Evolutionary conservation across 768 basidiomycete genomes (phyloP), one percentile per base, ranked within the genome.

Genomic region (Piloderma croceum): DNA sequence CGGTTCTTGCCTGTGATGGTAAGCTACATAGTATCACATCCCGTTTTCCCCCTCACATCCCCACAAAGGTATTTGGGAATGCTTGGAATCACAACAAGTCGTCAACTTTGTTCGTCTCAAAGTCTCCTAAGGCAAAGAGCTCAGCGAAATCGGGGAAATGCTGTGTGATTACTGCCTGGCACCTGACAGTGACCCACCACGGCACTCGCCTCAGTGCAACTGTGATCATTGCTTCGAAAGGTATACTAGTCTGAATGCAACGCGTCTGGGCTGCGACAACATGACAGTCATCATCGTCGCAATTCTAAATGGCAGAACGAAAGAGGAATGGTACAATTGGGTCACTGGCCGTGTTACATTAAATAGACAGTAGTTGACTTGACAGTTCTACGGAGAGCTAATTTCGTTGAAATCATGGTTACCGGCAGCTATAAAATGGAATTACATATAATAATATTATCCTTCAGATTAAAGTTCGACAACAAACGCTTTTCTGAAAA

Each of bases 1-100:
- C 98, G 15, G 78, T 99, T n/a, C 56, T 99, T 36, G 96, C 96
- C 20, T 99, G 96, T 61, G 96, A 99, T 61, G 96, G 93, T 94
- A 45, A 24, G 77, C 59, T 25, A 34, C 15, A 19, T 19, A 11
- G 36, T 38, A n/a, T n/a, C 19, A 24, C 43, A 31, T 33, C 25
- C 22, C 10, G 27, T 31, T 17, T 43, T 45, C 46, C 46, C 31
- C 47, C 42, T n/a, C 31, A 35, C 25, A 17, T 37, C 27, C n/a
- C n/a, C n/a, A 34, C 24, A n/a, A 45, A 94, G 93, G 94, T 45
- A 99, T 98, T 54, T 99, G 96, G 96, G 96, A 99, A 60, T 98
- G 96, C 57, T 63, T 99, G 29, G 77, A 76, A 4, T 94, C 91
- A 6, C 96, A 99, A 50, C 87, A 96, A 58, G 89, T 85, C 32